phyloP scores from a whole-genome alignment of 179 eudicot genomes.

The Pouteria campechiana region DNA sequence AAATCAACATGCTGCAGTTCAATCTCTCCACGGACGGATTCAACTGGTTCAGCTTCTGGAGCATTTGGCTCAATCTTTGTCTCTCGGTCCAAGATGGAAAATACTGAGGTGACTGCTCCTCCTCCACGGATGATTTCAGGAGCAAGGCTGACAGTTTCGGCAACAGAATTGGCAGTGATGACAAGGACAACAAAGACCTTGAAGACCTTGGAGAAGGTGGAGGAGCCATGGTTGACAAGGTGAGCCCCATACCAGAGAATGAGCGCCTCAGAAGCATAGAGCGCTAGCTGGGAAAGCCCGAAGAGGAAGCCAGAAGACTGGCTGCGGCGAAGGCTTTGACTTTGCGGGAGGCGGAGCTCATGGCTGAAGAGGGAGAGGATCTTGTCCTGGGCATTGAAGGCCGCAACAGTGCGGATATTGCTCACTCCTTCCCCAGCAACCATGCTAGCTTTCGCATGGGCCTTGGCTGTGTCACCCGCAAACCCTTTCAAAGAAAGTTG shows the following conservation, averaged over 20 bases:
- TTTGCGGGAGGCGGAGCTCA: constrained; percentile 76
- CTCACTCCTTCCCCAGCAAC: constrained; percentile 99
- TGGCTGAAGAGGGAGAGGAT: constrained; percentile 61
- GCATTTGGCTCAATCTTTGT: constrained; percentile 86
- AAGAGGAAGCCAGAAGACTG: constrained; percentile 67
- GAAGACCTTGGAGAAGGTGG: constrained; percentile 92
- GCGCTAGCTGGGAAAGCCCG: constrained; percentile 92
- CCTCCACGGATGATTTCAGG: constrained; percentile 95
- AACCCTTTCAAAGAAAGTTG: constrained; percentile 98
- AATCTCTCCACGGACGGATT: constrained; percentile 73
- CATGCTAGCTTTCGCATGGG: constrained; percentile 99
- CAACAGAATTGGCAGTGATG: constrained; percentile 93
- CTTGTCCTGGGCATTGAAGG: constrained; percentile 95
- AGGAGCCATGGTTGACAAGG: constrained; percentile 69
- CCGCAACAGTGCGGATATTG: constrained; percentile 95
- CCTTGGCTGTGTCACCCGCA: constrained; percentile 99
- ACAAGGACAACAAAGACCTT: constrained; percentile 90
- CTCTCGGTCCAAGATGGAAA: constrained; percentile 66
- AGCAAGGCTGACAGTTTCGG: constrained; percentile 93
- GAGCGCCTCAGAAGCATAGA: constrained; percentile 86
- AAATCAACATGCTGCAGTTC: constrained; percentile 91
- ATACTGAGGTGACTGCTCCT: constrained; percentile 84
- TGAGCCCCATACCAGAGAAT: constrained; percentile 98
- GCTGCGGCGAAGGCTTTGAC: constrained; percentile 63
- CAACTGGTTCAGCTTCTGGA: constrained; percentile 68